Evolutionary conservation across 2,329 filamentous ascomycete species (phyloP).

Genomic region (Phoma herbarum): DNA sequence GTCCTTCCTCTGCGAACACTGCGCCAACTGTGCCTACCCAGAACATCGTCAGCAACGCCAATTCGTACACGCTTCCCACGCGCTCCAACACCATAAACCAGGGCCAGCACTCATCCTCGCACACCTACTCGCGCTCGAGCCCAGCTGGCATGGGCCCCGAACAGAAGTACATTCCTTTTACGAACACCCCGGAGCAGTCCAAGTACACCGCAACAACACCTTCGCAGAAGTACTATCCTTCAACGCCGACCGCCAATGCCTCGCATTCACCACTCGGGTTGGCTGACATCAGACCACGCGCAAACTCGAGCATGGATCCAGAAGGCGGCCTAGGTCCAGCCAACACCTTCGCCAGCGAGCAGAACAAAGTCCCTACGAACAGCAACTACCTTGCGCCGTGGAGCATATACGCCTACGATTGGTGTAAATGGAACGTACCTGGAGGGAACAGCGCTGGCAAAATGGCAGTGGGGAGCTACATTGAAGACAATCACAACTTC

Average conservation of each 20-base stretch:
- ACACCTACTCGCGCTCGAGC: conserved; percentile 83
- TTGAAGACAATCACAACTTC: conserved; percentile 98
- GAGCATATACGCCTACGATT: conserved; percentile 96
- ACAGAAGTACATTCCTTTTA: conserved; percentile 69
- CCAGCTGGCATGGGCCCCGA: conserved; percentile 70
- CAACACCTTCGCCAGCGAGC: conserved; percentile 67
- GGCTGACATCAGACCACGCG: conserved; percentile 87
- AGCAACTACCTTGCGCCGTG: conserved; percentile 95
- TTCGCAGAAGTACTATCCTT: conserved; percentile 67
- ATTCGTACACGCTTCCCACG: conserved; percentile 70
- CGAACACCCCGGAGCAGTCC: conserved; percentile 68
- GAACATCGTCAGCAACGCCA: conserved; percentile 60
- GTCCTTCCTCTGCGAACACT: conserved; percentile 63
- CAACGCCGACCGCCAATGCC: conserved; percentile 63
- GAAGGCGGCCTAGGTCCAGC: conserved; percentile 68
- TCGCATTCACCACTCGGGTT: conserved; percentile 91
- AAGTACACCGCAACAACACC: conserved; percentile 54
- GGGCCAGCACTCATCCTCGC: conserved; percentile 54
- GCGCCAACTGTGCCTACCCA: conserved; percentile 67
- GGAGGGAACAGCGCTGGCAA: conserved; percentile 78
- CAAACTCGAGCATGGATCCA: conserved; percentile 82
- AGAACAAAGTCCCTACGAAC: conserved; percentile 72
- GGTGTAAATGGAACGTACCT: conserved; percentile 96
- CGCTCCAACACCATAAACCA: conserved; percentile 71
- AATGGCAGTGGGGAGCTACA: conserved; percentile 91